Conservation (phyloP, 2,329 filamentous ascomycete genomes). For the Fusarium pseudonygamai region DNA sequence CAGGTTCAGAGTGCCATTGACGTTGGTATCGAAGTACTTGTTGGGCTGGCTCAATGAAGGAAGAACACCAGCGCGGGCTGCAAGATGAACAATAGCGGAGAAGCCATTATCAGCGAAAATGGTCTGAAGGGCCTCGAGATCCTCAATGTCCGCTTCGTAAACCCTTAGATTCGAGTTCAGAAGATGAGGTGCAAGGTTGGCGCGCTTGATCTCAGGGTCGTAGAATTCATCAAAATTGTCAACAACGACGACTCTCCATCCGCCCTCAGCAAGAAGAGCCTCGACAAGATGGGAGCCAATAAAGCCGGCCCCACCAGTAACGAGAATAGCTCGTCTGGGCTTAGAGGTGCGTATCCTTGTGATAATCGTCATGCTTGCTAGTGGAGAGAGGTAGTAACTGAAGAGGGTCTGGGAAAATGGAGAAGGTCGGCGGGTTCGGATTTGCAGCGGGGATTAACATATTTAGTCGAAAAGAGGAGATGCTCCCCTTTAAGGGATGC, state of each 20-base stretch:
- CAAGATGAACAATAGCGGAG: neutral
- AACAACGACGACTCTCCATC: constrained; percentile 8
- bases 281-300: constrained; percentile 17
- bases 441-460: neutral
- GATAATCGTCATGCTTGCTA: constrained; percentile 12
- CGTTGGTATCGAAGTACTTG: constrained; percentile 10
- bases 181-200: constrained; percentile 6
- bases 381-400: neutral
- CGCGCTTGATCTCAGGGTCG: constrained; percentile 10
- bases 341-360: neutral
- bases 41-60: neutral
- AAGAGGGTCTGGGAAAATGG: neutral
- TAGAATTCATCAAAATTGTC: constrained; percentile 19
- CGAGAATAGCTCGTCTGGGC: neutral
- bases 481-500: neutral
- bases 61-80: constrained; percentile 9
- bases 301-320: constrained; percentile 13
- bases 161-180: neutral
- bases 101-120: constrained; percentile 4
- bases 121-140: neutral
- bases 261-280: constrained; percentile 3
- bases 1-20: constrained; percentile 11
- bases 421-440: neutral
- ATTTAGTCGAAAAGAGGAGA: neutral
- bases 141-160: constrained; percentile 14